phyloP scores from a whole-genome alignment of 108 stramenopile species.

The Conticribra weissflogii region DNA sequence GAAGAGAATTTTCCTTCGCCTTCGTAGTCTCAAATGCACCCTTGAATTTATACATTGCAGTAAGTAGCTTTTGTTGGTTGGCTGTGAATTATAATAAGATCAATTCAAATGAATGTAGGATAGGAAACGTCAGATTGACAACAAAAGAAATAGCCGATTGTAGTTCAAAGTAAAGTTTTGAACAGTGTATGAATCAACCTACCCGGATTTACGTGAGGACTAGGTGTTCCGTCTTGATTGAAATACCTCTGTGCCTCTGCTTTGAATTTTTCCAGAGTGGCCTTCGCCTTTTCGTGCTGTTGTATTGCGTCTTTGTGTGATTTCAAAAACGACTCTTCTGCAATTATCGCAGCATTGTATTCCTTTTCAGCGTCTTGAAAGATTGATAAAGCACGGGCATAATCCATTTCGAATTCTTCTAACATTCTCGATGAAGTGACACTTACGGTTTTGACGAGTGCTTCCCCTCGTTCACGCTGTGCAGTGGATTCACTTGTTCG shows the following conservation, averaged over 20 bases:
- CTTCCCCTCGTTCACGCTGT: constrained; percentile 42
- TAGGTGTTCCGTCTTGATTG: constrained; percentile 23
- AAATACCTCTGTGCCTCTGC: constrained; percentile 15
- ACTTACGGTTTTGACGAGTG: neutral
- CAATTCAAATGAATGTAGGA: too few species aligned
- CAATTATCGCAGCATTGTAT: neutral
- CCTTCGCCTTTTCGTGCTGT: constrained; percentile 12
- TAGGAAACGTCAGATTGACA: too few species aligned
- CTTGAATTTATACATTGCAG: constrained; percentile 36
- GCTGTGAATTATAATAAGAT: too few species aligned
- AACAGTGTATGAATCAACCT: too few species aligned
- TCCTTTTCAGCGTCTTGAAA: neutral
- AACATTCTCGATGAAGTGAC: too few species aligned
- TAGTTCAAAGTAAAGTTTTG: too few species aligned
- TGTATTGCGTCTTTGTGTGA: constrained; percentile 7
- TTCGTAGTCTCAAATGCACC: constrained; percentile 19
- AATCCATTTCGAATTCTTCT: constrained; percentile 2
- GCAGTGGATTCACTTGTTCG: constrained; percentile 70
- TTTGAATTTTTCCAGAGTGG: constrained; percentile 22
- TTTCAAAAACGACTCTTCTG: neutral
- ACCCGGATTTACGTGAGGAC: constrained; percentile 6
- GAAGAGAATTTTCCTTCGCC: constrained; percentile 8
- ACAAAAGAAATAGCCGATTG: too few species aligned
- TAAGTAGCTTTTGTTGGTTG: constrained; percentile 19
- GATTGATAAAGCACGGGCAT: too few species aligned